phyloP scores from a whole-genome alignment of 495 filamentous ascomycete species.

The Bathelium albidoporum region DNA sequence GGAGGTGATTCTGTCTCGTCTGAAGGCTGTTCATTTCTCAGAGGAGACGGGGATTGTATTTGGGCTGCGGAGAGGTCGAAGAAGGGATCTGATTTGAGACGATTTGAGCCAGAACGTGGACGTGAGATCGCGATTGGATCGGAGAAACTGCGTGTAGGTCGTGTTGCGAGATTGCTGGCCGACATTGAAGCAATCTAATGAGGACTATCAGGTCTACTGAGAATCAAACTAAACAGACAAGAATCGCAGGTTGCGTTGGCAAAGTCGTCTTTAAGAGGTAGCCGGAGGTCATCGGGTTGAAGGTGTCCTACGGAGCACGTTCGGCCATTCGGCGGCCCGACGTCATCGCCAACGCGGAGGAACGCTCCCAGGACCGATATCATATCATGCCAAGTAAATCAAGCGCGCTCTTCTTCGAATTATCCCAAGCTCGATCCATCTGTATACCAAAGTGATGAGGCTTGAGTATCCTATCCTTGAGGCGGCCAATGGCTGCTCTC shows the following conservation, averaged over 20 bases:
- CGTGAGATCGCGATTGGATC: background rate
- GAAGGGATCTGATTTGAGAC: conserved; percentile 16
- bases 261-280: too few species aligned
- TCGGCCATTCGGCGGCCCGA: background rate
- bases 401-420: too few species aligned
- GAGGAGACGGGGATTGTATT: background rate
- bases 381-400: too few species aligned
- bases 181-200: background rate
- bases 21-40: background rate
- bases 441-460: too few species aligned
- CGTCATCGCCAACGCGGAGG: background rate
- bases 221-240: background rate
- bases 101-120: background rate
- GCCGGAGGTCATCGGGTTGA: background rate
- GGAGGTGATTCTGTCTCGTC: background rate
- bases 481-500: too few species aligned
- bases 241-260: background rate
- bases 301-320: background rate
- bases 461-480: too few species aligned
- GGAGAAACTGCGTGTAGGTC: background rate
- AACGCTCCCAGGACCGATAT: too few species aligned
- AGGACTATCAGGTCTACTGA: background rate
- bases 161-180: background rate
- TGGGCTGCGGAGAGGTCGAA: conserved; percentile 8
- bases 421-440: too few species aligned